Conservation (phyloP, 2,329 filamentous ascomycete species). For the Drechslerella stenobrocha region DNA sequence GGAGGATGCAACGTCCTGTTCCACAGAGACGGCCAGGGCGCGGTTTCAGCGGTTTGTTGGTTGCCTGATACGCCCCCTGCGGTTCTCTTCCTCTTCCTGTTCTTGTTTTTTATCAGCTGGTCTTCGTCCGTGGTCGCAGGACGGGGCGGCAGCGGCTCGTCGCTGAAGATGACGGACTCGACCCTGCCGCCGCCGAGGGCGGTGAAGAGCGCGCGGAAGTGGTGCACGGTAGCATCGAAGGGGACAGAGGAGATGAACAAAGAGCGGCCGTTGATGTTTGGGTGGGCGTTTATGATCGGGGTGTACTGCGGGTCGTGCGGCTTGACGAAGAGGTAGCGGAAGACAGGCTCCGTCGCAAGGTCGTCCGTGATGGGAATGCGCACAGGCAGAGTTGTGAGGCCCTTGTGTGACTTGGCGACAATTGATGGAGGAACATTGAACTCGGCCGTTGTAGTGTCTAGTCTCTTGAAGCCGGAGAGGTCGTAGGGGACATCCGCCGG, state of each 20-base stretch:
- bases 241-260: conserved; percentile 92
- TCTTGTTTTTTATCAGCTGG: conserved; percentile 56
- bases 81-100: conserved; percentile 59
- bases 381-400: conserved; percentile 31
- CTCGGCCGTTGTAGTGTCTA: conserved; percentile 23
- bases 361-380: conserved; percentile 11
- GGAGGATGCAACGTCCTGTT: conserved; percentile 69
- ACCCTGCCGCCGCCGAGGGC: conserved; percentile 78
- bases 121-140: conserved; percentile 55
- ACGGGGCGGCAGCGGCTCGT: conserved; percentile 53
- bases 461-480: conserved; percentile 34
- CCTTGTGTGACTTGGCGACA: conserved; percentile 29
- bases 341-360: conserved; percentile 62
- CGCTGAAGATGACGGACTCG: conserved; percentile 75
- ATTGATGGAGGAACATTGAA: conserved; percentile 19
- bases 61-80: conserved; percentile 54
- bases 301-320: conserved; percentile 71
- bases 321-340: conserved; percentile 85
- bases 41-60: conserved; percentile 63
- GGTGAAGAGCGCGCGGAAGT: conserved; percentile 75
- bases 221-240: conserved; percentile 75
- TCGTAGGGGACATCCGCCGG: too few species aligned
- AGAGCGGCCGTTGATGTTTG: conserved; percentile 73
- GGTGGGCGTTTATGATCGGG: conserved; percentile 55
- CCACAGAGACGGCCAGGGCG: conserved; percentile 72